These are phyloP conservation scores for Curvularia eragrostidis DNA, from an alignment of 2,329 filamentous ascomycete species.

Conservation along the genomic window DNA sequence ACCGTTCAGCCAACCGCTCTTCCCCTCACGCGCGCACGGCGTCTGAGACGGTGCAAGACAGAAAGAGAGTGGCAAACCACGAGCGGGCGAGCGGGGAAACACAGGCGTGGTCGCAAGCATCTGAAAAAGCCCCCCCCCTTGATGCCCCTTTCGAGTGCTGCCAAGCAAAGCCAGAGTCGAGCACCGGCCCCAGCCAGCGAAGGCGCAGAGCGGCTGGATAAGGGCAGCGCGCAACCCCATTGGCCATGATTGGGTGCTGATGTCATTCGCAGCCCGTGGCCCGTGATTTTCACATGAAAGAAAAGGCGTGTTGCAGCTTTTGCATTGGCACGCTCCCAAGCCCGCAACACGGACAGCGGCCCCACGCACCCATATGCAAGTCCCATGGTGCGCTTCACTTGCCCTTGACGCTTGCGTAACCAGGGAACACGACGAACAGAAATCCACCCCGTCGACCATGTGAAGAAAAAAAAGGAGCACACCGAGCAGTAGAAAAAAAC, in stretches of 20 bases:
- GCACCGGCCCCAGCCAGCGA: neutral
- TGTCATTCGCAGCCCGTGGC: constrained; percentile 15
- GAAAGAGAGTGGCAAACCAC: neutral
- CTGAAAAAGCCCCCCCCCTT: neutral
- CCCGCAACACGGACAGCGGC: constrained; percentile 20
- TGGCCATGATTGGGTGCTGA: constrained; percentile 15
- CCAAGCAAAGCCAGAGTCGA: too few species aligned
- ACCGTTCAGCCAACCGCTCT: neutral
- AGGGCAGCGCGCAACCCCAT: constrained; percentile 1
- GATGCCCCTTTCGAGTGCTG: too few species aligned
- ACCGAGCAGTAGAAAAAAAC: neutral
- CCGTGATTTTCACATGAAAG: constrained; percentile 27
- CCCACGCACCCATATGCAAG: constrained; percentile 18
- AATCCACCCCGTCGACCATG: neutral
- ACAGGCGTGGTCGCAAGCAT: neutral
- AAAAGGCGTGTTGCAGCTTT: constrained; percentile 2
- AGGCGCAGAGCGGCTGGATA: neutral
- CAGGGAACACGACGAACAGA: neutral
- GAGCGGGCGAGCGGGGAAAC: neutral
- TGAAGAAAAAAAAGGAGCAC: neutral
- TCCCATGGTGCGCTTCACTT: constrained; percentile 21
- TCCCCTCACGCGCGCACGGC: neutral
- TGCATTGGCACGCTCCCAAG: neutral
- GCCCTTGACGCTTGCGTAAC: constrained; percentile 18
- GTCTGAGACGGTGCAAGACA: neutral